Evolutionary conservation across 768 basidiomycete species (phyloP), one percentile per base, ranked within the genome.

Genomic region (Lyophyllum shimeji): DNA sequence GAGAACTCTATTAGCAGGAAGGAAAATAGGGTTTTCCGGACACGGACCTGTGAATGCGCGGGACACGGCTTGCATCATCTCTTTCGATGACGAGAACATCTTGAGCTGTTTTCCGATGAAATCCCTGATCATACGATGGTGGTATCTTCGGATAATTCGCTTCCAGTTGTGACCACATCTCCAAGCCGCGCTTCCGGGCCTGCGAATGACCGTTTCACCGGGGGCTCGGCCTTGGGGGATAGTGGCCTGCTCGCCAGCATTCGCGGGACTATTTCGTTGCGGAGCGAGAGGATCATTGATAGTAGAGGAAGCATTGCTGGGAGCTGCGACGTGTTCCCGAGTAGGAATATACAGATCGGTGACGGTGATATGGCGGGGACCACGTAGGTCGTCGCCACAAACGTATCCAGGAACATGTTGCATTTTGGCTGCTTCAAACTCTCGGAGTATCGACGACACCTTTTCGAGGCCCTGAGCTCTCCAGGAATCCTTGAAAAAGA

Each of bases 401-500:
- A 40, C 17, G 9, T 15, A 40, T n/a, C 39, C 39, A 40, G 39
- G 39, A 18, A 40, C 15, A 15, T 40, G 39, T 9, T 18, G 17
- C n/a, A 40, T n/a, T 2, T 18, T n/a, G 2, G 15, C n/a, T 9
- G 6, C 17, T n/a, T 18, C 11, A 53, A n/a, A 34, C 45, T 7
- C 46, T 17, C 20, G 44, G 15, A 69, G 64, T n/a, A 63, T 63
- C 11, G 59, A 54, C 1, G 57, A 53, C 50, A 69, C 70, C 3
- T 49, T 34, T 18, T 46, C 52, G 20, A 59, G 31, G 13, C n/a
- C 37, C n/a, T 55, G 17, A 12, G 46, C 15, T 1, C 69, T 55
- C 70, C 70, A 71, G 2, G 42, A 54, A 39, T 71, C 70, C 50
- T 71, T 71, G 21, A 71, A 24, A 39, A 67, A 67, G 7, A 63